phyloP scores from a whole-genome alignment of 805 yeast genomes.

The Maudiozyma saulgeensis region DNA sequence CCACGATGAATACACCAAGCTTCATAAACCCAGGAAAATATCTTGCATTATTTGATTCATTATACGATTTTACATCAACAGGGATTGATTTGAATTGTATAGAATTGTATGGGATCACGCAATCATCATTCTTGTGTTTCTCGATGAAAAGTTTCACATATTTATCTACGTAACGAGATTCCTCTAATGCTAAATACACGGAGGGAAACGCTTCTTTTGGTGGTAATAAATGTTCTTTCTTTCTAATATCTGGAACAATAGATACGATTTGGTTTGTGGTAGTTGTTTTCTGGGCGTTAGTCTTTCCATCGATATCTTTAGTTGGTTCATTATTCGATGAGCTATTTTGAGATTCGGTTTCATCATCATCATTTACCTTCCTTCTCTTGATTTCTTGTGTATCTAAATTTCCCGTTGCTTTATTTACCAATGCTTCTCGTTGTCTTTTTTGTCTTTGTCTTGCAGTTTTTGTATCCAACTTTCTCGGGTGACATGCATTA shows the following conservation, averaged over 20 bases:
- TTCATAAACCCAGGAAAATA: constrained; percentile 71
- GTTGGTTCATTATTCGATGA: neutral
- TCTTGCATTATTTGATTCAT: constrained; percentile 43
- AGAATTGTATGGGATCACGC: constrained; percentile 9
- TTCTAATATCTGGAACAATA: constrained; percentile 16
- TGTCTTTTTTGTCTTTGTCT: constrained; percentile 29
- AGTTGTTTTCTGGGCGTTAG: neutral
- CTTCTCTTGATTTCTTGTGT: constrained; percentile 4
- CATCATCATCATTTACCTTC: constrained; percentile 16
- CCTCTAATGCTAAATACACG: constrained; percentile 27
- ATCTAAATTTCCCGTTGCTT: neutral
- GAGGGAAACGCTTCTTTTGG: constrained; percentile 32
- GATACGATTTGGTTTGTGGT: neutral
- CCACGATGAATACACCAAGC: constrained; percentile 47
- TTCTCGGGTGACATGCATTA: constrained; percentile 58
- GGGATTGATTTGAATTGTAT: constrained; percentile 24
- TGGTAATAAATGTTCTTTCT: constrained; percentile 27
- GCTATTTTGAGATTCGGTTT: neutral
- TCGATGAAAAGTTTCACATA: constrained; percentile 36
- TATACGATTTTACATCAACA: constrained; percentile 42
- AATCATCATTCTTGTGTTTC: constrained; percentile 35
- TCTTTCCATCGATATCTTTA: neutral
- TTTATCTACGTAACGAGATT: constrained; percentile 36
- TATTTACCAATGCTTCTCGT: neutral
- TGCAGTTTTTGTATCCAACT: constrained; percentile 37